Percentiles rank a stretch among this genome's conserved stretches.
Evolutionary conservation across 805 yeast genomes (phyloP).

Genomic region (Hanseniaspora lachancei): DNA sequence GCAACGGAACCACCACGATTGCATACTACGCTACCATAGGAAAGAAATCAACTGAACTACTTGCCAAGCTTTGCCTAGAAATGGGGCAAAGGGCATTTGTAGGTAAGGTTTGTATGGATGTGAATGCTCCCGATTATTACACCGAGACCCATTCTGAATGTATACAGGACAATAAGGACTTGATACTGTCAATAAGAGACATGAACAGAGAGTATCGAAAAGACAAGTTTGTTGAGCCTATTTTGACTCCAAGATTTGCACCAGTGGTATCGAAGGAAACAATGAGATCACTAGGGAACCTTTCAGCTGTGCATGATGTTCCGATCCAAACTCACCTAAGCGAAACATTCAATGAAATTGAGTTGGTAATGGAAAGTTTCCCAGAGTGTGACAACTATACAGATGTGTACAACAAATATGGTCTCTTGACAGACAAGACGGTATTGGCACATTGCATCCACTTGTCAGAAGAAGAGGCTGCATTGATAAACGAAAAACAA

Average conservation of each 20-base stretch:
- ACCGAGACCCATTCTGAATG: constrained; percentile 43
- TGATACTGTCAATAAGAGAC: constrained; percentile 30
- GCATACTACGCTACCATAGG: constrained; percentile 86
- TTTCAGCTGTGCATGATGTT: constrained; percentile 34
- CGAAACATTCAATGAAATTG: constrained; percentile 65
- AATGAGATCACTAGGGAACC: constrained; percentile 48
- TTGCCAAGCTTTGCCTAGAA: constrained; percentile 56
- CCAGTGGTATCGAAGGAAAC: constrained; percentile 64
- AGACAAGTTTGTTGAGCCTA: constrained; percentile 48
- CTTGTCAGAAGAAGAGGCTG: constrained; percentile 49
- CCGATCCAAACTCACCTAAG: constrained; percentile 86
- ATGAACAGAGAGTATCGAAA: constrained; percentile 44
- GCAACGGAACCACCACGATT: constrained; percentile 82
- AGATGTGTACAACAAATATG: constrained; percentile 57
- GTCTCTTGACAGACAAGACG: constrained; percentile 50
- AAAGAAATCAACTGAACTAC: constrained; percentile 53
- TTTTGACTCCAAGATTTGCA: constrained; percentile 87
- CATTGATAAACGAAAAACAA: constrained; percentile 38
- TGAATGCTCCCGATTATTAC: constrained; percentile 62
- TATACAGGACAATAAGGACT: constrained; percentile 38
- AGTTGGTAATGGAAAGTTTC: constrained; percentile 57
- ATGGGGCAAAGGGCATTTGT: constrained; percentile 78
- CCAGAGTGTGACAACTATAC: constrained; percentile 62
- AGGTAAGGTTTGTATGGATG: constrained; percentile 91
- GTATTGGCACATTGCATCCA: constrained; percentile 86